Conservation (phyloP, 1,284 basidiomycete genomes). For the Golubevia pallescens region DNA sequence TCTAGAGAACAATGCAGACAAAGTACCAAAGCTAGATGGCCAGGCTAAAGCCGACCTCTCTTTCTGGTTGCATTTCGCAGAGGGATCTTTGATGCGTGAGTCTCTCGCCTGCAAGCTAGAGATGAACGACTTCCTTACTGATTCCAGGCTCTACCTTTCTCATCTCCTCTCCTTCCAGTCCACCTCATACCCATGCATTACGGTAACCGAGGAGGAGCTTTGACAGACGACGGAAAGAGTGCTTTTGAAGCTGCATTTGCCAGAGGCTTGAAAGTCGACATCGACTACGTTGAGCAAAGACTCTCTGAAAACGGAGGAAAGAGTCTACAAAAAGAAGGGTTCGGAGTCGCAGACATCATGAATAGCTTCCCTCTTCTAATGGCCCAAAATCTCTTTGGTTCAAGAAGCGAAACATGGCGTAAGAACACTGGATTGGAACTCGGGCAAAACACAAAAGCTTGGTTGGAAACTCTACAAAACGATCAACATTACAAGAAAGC, state of each 20-base stretch:
- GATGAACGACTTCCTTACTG: background rate
- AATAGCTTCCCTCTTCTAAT: background rate
- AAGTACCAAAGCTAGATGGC: too few relatives aligned
- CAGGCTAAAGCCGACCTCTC: too few relatives aligned
- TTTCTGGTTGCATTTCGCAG: too few relatives aligned
- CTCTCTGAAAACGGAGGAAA: background rate
- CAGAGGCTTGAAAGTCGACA: background rate
- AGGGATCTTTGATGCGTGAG: too few relatives aligned
- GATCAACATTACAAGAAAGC: background rate
- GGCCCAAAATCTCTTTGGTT: background rate
- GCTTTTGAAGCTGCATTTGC: background rate
- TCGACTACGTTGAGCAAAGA: background rate
- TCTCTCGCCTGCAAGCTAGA: background rate
- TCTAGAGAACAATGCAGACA: too few relatives aligned
- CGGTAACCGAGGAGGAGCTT: background rate
- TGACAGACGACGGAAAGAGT: background rate
- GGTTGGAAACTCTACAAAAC: background rate
- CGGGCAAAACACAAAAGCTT: background rate
- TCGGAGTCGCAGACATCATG: background rate
- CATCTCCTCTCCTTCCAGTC: background rate
- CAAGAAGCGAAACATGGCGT: background rate
- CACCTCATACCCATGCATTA: background rate
- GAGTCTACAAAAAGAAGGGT: background rate
- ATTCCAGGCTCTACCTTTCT: background rate
- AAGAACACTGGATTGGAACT: background rate